Base-by-base conservation (phyloP, 495 filamentous ascomycete genomes). In the Neurospora intermedia region DNA sequence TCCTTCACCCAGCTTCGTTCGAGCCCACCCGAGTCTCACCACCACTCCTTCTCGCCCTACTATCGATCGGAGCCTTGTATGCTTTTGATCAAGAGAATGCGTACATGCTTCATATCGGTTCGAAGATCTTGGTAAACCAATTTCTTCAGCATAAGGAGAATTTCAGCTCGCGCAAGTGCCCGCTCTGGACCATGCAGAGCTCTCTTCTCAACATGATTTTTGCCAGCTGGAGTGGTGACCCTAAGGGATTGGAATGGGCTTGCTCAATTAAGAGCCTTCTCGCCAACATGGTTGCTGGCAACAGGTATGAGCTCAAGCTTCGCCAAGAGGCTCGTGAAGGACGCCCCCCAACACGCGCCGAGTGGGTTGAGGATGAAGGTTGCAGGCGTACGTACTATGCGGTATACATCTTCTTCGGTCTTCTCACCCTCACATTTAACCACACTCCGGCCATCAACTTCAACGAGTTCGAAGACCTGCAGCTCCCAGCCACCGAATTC, bases 401-500 rank as follows among this genome's bases (percentile, higher is more conserved):
- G n/a, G 95, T 98, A 72, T 98, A 98, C 83, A 94, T 99, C 83
- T 99, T 98, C 89, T 98, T 98, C 78, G 96, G 96, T 73, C 88
- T 98, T 79, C 84, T 99, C 74, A 99, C 96, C 9, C 82, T 99
- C 77, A 97, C 95, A 2, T 99, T 95, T 87, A 98, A 99, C 82
- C 96, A 98, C 82, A 97, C 95, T 3, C 96, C 96, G 16, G 84
- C 94, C 35, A 97, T 98, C 85, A 94, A 92, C 80, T 97, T 97
- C 85, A 96, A 97, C 81, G 96, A 98, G 82, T 96, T 99, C 77
- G 96, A 98, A 78, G 91, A 92, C 75, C 85, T 98, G 31, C 90
- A 96, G 81, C 86, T 99, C 43, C 96, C 96, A 0, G 97, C 95
- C 3, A 94, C 94, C 3, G 96, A 99, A 83, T 92, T 93, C 4